These are phyloP conservation scores for Hordeum vulgare DNA, from an alignment of 176 grass and related monocot species.

Conservation along the genomic window MorexV3_pseudomolecules_assembly NC_058518.1:124876609-124877108, in stretches of 20 bases:
- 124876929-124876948: constrained; percentile 90
- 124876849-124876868: neutral
- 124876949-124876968: constrained; percentile 86
- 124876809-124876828: neutral
- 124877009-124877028: constrained; percentile 96
- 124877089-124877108: constrained; percentile 99
- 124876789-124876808: constrained; percentile 15
- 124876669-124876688: too few species aligned
- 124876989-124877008: constrained; percentile 97
- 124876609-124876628: too few species aligned
- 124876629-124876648: too few species aligned
- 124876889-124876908: constrained; percentile 98
- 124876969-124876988: constrained; percentile 95
- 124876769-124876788: constrained; percentile 82
- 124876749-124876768: constrained; percentile 71
- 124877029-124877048: constrained; percentile 95
- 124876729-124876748: constrained; percentile 92
- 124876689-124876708: constrained; percentile 92
- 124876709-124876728: constrained; percentile 92
- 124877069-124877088: constrained; percentile 99
- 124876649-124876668: too few species aligned
- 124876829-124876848: neutral
- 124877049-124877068: constrained; percentile 89
- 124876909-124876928: constrained; percentile 99
- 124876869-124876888: constrained; percentile 42